These are phyloP conservation scores for Stylosanthes scabra DNA, from an alignment of 331 rosid species.

Conservation along the genomic window DNA sequence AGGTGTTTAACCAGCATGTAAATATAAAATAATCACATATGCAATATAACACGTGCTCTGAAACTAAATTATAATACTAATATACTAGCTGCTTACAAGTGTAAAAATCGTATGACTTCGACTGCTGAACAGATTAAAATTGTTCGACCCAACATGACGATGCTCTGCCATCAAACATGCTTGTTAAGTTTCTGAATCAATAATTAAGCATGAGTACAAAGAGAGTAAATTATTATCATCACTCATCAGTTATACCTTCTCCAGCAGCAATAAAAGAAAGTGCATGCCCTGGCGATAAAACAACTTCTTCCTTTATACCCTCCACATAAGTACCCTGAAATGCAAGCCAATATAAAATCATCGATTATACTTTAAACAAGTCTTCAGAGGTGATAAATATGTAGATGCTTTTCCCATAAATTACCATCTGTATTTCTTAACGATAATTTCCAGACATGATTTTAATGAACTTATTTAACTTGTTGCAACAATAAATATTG, in stretches of 20 bases:
- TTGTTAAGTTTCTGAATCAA: slow-evolving; percentile 28
- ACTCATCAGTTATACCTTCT: slow-evolving; percentile 63
- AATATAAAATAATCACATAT: slow-evolving; percentile 15
- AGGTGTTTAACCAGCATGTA: slow-evolving; percentile 24
- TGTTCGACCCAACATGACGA: slow-evolving; percentile 99
- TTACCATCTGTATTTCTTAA: too few relatives aligned
- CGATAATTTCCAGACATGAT: neutral
- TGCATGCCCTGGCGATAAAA: slow-evolving; percentile 97
- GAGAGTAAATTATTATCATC: slow-evolving; percentile 12
- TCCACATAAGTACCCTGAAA: slow-evolving; percentile 98
- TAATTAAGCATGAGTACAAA: slow-evolving; percentile 29
- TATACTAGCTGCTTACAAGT: slow-evolving; percentile 63
- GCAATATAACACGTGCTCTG: slow-evolving; percentile 15
- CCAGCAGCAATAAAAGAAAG: slow-evolving; percentile 99
- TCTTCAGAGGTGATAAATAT: neutral
- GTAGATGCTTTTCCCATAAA: too few relatives aligned
- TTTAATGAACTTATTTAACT: too few relatives aligned
- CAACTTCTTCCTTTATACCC: slow-evolving; percentile 99
- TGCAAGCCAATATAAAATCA: slow-evolving; percentile 29
- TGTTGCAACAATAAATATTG: slow-evolving; percentile 4
- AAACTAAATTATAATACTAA: slow-evolving; percentile 8
- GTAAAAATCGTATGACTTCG: slow-evolving; percentile 99
- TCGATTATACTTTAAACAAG: slow-evolving; percentile 15
- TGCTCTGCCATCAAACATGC: slow-evolving; percentile 74
- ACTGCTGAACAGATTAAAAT: slow-evolving; percentile 96